These are phyloP conservation scores for Seminavis robusta DNA, from an alignment of 108 stramenopile species.

Conservation along the genomic window DNA sequence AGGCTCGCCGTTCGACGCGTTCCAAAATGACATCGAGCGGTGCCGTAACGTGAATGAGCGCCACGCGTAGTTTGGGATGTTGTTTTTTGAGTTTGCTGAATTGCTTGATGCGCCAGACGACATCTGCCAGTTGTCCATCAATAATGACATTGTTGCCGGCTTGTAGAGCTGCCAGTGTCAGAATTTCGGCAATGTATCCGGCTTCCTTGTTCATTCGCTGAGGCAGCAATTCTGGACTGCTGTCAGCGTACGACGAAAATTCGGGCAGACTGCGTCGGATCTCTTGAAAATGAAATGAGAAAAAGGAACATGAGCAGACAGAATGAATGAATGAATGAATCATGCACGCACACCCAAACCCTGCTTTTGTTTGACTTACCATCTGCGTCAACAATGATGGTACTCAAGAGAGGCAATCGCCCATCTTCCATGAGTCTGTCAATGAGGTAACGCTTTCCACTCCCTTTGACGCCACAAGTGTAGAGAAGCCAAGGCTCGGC, in stretches of 20 bases:
- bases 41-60: constrained; percentile 6
- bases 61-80: background rate
- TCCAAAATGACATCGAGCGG: background rate
- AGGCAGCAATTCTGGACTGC: constrained; percentile 53
- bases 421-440: constrained; percentile 46
- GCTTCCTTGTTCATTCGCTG: constrained; percentile 46
- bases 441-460: constrained; percentile 77
- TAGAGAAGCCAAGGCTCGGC: constrained; percentile 59
- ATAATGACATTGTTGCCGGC: constrained; percentile 65
- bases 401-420: constrained; percentile 58
- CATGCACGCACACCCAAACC: no score
- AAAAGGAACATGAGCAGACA: constrained; percentile 4
- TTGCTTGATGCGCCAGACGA: constrained; percentile 52
- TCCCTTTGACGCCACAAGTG: constrained; percentile 83
- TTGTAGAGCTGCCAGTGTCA: constrained; percentile 44
- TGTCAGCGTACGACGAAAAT: constrained; percentile 49
- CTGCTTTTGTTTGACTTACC: no score
- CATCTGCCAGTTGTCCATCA: constrained; percentile 54
- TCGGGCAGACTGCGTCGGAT: constrained; percentile 75
- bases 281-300: constrained; percentile 16
- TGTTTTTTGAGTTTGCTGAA: constrained; percentile 39
- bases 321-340: no score
- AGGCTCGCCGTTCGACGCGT: background rate
- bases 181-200: constrained; percentile 57
- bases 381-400: constrained; percentile 69